Percentiles rank a stretch among this genome's conserved stretches.
Conservation (phyloP, 2,329 filamentous ascomycete species). For the Fusarium irregulare region DNA sequence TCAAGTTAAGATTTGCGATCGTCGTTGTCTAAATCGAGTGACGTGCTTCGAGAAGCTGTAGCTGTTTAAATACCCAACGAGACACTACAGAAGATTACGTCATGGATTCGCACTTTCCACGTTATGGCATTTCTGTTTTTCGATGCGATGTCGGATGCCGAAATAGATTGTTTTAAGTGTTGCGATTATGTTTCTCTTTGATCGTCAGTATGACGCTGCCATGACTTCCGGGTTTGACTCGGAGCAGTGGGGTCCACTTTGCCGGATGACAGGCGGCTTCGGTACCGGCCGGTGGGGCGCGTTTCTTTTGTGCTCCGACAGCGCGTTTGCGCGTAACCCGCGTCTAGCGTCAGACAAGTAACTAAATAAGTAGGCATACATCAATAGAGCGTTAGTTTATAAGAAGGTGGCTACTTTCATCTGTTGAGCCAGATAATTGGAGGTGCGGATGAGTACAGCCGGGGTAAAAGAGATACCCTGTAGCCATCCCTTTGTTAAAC, state of each 20-base stretch:
- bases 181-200: neutral
- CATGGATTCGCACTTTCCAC: slow-evolving; percentile 11
- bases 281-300: neutral
- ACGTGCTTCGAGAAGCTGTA: neutral
- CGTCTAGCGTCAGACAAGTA: too few relatives aligned
- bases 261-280: neutral
- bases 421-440: too few relatives aligned
- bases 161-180: neutral
- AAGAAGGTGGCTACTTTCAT: too few relatives aligned
- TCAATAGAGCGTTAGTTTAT: fast-evolving
- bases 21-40: neutral
- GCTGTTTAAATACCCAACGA: neutral
- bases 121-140: neutral
- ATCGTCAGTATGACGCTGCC: slow-evolving; percentile 38
- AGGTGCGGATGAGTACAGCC: neutral
- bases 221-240: slow-evolving; percentile 22
- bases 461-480: neutral
- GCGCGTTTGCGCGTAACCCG: too few relatives aligned
- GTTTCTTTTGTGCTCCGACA: too few relatives aligned
- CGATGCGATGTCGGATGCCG: neutral
- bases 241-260: slow-evolving; percentile 20
- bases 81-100: slow-evolving; percentile 15
- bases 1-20: slow-evolving; percentile 24
- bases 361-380: neutral
- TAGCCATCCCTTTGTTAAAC: neutral